Evolutionary conservation across 2,329 filamentous ascomycete species (phyloP), one percentile per base, ranked within the genome.

Genomic region (Colletotrichum camelliae): DNA sequence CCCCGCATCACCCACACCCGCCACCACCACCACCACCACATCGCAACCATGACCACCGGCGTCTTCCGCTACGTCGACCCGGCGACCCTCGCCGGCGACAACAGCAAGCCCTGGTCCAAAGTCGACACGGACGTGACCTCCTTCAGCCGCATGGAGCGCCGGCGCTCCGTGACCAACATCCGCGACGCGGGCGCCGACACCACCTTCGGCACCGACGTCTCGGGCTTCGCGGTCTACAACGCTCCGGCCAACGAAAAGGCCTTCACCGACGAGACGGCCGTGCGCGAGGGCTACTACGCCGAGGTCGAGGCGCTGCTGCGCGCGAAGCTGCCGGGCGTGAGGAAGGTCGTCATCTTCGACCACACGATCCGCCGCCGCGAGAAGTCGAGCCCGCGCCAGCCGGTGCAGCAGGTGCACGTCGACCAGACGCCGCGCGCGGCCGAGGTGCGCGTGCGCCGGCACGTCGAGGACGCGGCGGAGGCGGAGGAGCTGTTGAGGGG

Each of bases 361-460:
- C 93, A 95, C 82, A 94, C 93, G 0, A 93, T 95, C 78, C 89
- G 93, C 3, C 85, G 89, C 8, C 85, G 89, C 24, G 83, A 86
- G 2, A 88, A 89, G n/a, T 82, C 85, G 2, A 86, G 91, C 0
- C 87, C 91, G 0, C 88, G 93, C 7, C 90, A 91, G 77, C 93
- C 93, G 0, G 93, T 95, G 0, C 91, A 93, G 81, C 90, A 91
- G 78, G 92, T 94, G 1, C 93, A 95, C 77, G 92, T 95, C 16
- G 93, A 95, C 80, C 93, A 95, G 83, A 94, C 93, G 0, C 90
- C 92, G 0, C 83, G 80, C 0, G 93, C 93, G 0, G 92, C 92
- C 1, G 91, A 88, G 75, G 87, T 83, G 2, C 89, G 93, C 15
- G 92, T 94, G 16, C 87, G 91, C 2, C 86, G 92, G 1, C 93